Evolutionary conservation across 2,329 filamentous ascomycete species (phyloP).

Genomic region (Arthroderma uncinatum): DNA sequence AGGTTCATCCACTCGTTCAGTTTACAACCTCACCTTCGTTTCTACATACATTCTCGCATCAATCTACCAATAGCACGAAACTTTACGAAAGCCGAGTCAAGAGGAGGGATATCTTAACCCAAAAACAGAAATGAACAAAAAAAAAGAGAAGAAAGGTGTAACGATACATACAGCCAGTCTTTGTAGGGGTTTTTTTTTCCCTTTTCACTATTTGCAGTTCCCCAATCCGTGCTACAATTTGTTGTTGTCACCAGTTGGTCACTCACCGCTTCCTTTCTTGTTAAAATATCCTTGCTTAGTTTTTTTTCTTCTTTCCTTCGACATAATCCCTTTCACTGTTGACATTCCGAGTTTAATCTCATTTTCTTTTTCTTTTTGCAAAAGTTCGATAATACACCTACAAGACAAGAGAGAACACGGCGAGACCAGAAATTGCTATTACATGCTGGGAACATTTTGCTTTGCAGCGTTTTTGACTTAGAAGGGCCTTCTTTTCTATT

Average conservation of each 20-base stretch:
- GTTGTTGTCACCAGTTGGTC: not conserved
- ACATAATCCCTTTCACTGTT: not conserved
- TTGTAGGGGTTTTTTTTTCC: not conserved
- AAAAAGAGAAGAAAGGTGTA: slow-evolving; percentile 4
- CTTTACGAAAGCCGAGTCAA: not conserved
- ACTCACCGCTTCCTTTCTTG: not conserved
- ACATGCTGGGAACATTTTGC: not conserved
- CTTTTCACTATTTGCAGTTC: not conserved
- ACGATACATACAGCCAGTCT: slow-evolving; percentile 4
- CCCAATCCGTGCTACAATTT: not conserved
- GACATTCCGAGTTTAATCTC: too few relatives aligned
- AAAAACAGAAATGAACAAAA: not conserved
- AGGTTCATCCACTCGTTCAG: not conserved
- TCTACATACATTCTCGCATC: slow-evolving; percentile 4
- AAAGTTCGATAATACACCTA: slow-evolving; percentile 4
- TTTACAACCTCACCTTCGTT: not conserved
- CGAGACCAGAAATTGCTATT: slow-evolving; percentile 5
- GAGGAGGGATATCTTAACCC: not conserved
- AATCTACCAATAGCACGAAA: not conserved
- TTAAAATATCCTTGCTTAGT: not conserved
- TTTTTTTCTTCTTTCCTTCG: not conserved
- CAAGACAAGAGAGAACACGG: slow-evolving; percentile 4
- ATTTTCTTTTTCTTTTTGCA: not conserved
- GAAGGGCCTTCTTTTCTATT: not conserved
- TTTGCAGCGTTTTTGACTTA: slow-evolving; percentile 2